These are phyloP conservation scores for Agapanthus africanus DNA, from an alignment of 106 monocot genomes.

Conservation along the genomic window DNA sequence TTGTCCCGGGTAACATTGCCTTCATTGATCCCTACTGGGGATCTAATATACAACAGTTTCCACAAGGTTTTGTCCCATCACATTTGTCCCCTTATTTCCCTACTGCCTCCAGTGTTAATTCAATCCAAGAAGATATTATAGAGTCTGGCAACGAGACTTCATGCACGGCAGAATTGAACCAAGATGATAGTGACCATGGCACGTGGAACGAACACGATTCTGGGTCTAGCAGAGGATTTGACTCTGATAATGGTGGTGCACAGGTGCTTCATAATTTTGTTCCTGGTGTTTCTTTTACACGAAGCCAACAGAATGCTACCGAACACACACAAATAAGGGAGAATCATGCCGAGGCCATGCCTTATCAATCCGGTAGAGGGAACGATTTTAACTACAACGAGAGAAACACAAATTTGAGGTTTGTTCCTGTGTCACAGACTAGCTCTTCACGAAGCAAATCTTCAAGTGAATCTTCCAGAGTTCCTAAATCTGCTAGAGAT, in stretches of 20 bases:
- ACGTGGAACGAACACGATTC: constrained; percentile 32
- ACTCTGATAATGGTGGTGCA: constrained; percentile 20
- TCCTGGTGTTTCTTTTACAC: constrained; percentile 17
- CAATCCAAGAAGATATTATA: constrained; percentile 35
- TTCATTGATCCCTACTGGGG: constrained; percentile 44
- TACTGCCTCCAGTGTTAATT: constrained; percentile 12
- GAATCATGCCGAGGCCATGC: constrained; percentile 26
- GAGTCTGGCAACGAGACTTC: constrained; percentile 34
- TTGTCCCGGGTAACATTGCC: constrained; percentile 33
- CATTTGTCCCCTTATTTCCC: constrained; percentile 35
- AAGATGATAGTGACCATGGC: constrained; percentile 31
- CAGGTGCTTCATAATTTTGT: constrained; percentile 15
- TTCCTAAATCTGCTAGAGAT: constrained; percentile 39
- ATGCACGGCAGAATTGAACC: constrained; percentile 16
- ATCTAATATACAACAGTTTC: constrained; percentile 48
- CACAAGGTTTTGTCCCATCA: constrained; percentile 47
- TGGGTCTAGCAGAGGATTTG: constrained; percentile 27
- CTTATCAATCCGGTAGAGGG: constrained; percentile 21
- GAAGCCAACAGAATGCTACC: constrained; percentile 28
- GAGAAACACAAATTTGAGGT: constrained; percentile 23
- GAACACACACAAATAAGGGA: constrained; percentile 23
- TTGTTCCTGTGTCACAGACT: constrained; percentile 20
- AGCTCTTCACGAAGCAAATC: constrained; percentile 45
- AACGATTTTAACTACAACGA: constrained; percentile 21
- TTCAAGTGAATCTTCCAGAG: constrained; percentile 34